Conservation (phyloP, 352 stramenopile genomes). For the Globisporangium cylindrosporum region DNA sequence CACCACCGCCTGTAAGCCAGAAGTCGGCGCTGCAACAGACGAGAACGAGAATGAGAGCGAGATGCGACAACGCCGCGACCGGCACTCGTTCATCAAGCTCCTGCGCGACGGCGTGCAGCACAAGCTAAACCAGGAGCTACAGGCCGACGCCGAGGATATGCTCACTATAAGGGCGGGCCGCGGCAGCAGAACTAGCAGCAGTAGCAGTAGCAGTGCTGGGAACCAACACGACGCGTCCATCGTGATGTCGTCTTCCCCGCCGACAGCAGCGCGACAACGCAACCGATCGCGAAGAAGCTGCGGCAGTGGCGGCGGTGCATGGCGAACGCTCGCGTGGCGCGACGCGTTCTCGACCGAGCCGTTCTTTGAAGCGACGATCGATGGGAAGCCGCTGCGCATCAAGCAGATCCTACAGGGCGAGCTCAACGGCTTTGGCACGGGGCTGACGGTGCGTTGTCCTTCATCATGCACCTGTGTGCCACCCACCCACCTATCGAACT, state of each 20-base stretch:
- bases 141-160: constrained; percentile 14
- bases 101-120: constrained; percentile 59
- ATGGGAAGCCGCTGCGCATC: constrained; percentile 42
- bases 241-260: not conserved
- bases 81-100: constrained; percentile 45
- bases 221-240: not conserved
- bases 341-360: constrained; percentile 65
- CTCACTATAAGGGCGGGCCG: not conserved
- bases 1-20: not conserved
- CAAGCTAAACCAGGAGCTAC: constrained; percentile 36
- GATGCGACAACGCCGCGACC: constrained; percentile 14
- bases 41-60: not conserved
- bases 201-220: not conserved
- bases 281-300: not conserved
- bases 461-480: not conserved
- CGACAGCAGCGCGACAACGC: not conserved
- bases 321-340: constrained; percentile 75
- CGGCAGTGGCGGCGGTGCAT: constrained; percentile 16
- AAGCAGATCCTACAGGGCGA: constrained; percentile 79
- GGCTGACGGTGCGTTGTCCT: constrained; percentile 41
- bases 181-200: not conserved
- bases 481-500: not conserved
- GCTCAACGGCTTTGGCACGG: constrained; percentile 76
- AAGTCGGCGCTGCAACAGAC: not conserved
- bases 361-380: constrained; percentile 56